These are phyloP conservation scores for Penicillium paneum DNA, from an alignment of 2,329 filamentous ascomycete species.

Conservation along the genomic window DNA sequence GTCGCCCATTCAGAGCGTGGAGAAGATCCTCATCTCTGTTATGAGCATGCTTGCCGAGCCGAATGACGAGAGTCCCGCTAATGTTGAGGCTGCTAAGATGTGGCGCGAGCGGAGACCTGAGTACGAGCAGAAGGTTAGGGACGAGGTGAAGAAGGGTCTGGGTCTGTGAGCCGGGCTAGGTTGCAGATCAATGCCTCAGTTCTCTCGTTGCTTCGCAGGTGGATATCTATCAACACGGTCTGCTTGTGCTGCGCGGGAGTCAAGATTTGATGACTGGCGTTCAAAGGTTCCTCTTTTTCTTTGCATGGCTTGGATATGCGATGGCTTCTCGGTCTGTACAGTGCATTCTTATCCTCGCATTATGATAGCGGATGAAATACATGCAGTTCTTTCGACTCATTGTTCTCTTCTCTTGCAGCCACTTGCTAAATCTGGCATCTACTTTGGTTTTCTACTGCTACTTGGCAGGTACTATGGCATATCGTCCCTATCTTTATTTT, in stretches of 20 bases:
- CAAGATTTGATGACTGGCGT: conserved; percentile 26
- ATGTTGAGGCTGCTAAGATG: conserved; percentile 94
- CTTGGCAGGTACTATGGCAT: background rate
- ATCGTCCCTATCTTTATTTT: background rate
- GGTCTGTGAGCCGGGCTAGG: conserved; percentile 56
- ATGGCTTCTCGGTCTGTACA: conserved; percentile 14
- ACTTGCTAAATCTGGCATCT: background rate
- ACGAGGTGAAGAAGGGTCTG: conserved; percentile 74
- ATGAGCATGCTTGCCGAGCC: conserved; percentile 99
- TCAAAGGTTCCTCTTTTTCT: conserved; percentile 11
- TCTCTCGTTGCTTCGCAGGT: background rate
- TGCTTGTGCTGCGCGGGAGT: background rate
- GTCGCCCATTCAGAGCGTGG: conserved; percentile 94
- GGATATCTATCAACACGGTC: background rate
- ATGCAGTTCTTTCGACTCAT: background rate
- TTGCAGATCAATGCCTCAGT: background rate
- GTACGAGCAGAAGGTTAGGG: conserved; percentile 82
- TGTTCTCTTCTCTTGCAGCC: background rate
- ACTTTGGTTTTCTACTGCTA: background rate
- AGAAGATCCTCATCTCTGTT: conserved; percentile 94
- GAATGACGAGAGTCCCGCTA: conserved; percentile 94
- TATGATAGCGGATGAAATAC: conserved; percentile 9
- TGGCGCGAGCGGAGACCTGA: conserved; percentile 81
- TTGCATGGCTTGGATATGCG: conserved; percentile 18
- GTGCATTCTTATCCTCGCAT: conserved; percentile 14